A percentile compares a stretch with the other conserved stretches of the same genome.
Conservation (phyloP, 2,329 filamentous ascomycete genomes). For the Colletotrichum costaricense region DNA sequence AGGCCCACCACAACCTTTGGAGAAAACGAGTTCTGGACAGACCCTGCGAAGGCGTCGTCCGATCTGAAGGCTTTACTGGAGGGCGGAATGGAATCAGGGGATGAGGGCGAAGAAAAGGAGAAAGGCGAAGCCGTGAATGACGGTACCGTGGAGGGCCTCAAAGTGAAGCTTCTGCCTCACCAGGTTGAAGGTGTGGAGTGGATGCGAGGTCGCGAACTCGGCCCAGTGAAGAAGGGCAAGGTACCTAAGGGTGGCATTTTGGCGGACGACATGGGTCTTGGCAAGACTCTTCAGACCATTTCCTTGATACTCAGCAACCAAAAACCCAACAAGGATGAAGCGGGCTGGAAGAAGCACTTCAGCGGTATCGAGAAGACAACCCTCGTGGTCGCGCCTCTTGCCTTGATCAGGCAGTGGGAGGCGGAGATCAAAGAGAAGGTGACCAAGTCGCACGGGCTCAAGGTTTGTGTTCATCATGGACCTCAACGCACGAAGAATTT, state of each 20-base stretch:
- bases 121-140: slow-evolving; percentile 52
- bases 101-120: slow-evolving; percentile 61
- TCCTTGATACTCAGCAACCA: slow-evolving; percentile 87
- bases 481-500: slow-evolving; percentile 83
- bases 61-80: slow-evolving; percentile 87
- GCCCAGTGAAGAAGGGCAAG: slow-evolving; percentile 81
- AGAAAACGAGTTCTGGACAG: slow-evolving; percentile 72
- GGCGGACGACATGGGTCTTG: slow-evolving; percentile 96
- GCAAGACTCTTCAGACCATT: slow-evolving; percentile 95
- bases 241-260: slow-evolving; percentile 94
- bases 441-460: slow-evolving; percentile 73
- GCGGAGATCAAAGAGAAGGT: slow-evolving; percentile 90
- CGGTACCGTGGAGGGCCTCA: slow-evolving; percentile 78
- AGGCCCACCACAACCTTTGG: slow-evolving; percentile 43
- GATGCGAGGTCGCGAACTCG: slow-evolving; percentile 94
- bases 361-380: slow-evolving; percentile 80
- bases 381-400: slow-evolving; percentile 90
- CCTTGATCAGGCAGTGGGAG: slow-evolving; percentile 98
- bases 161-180: slow-evolving; percentile 89
- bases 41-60: slow-evolving; percentile 77
- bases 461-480: slow-evolving; percentile 92
- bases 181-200: slow-evolving; percentile 94
- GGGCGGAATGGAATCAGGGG: slow-evolving; percentile 81
- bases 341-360: slow-evolving; percentile 75
- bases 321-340: slow-evolving; percentile 70